Percentiles rank a stretch among this genome's conserved stretches.
Conservation (phyloP, 345 rosid genomes). For the Pseudoturritis turrita region DNA sequence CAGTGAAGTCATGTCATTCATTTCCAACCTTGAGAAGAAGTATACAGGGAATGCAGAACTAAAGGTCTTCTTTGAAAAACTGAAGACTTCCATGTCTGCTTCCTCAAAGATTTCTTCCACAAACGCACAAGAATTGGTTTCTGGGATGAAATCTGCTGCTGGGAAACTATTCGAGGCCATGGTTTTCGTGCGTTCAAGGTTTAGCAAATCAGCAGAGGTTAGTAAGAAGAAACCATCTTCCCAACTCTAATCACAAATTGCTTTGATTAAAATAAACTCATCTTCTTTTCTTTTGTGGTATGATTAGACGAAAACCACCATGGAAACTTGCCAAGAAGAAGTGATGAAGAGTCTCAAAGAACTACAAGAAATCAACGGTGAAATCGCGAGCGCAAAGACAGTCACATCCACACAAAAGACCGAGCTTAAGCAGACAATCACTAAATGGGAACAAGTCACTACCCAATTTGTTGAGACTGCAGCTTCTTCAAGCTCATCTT, state of each 20-base stretch:
- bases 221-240: neutral
- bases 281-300: neutral
- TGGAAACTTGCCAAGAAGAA: slow-evolving; percentile 9
- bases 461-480: slow-evolving; percentile 25
- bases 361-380: slow-evolving; percentile 18
- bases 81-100: slow-evolving; percentile 16
- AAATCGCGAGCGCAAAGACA: slow-evolving; percentile 10
- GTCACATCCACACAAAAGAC: slow-evolving; percentile 18
- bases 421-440: slow-evolving; percentile 25
- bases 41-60: slow-evolving; percentile 13
- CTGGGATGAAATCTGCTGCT: neutral
- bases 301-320: slow-evolving; percentile 22
- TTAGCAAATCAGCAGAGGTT: slow-evolving; percentile 17
- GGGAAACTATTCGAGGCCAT: slow-evolving; percentile 5
- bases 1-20: slow-evolving; percentile 17
- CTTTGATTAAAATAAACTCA: neutral
- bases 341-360: neutral
- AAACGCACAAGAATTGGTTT: neutral
- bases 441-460: slow-evolving; percentile 23
- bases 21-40: slow-evolving; percentile 22
- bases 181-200: neutral
- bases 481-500: slow-evolving; percentile 19
- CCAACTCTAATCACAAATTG: neutral
- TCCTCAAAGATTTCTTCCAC: neutral
- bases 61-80: slow-evolving; percentile 17